A percentile compares a stretch with the other conserved stretches of the same genome.
Evolutionary conservation across 2,329 filamentous ascomycete species (phyloP).

Genomic region (Nigrospora oryzae): DNA sequence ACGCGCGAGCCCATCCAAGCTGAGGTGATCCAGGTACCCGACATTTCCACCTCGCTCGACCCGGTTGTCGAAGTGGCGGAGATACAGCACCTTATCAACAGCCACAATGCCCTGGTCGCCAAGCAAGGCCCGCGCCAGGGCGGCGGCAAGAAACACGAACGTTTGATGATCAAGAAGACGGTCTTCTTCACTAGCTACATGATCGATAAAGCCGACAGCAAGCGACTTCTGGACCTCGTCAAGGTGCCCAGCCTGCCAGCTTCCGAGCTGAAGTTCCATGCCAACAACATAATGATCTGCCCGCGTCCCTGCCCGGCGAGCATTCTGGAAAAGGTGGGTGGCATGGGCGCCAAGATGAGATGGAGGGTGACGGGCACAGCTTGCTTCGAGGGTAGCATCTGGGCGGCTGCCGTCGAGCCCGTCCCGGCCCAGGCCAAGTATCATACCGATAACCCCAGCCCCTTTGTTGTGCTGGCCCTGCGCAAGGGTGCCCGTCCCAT

Average conservation of each 20-base stretch:
- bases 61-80: slow-evolving; percentile 24
- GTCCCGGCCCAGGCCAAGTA: slow-evolving; percentile 57
- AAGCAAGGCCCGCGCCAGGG: slow-evolving; percentile 27
- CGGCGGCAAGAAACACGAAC: slow-evolving; percentile 21
- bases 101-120: slow-evolving; percentile 61
- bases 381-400: slow-evolving; percentile 70
- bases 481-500: slow-evolving; percentile 66
- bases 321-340: slow-evolving; percentile 77
- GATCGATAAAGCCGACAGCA: slow-evolving; percentile 62
- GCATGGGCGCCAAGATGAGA: slow-evolving; percentile 71
- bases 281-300: slow-evolving; percentile 86
- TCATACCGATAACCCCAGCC: slow-evolving; percentile 72
- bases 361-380: slow-evolving; percentile 79
- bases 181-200: slow-evolving; percentile 92
- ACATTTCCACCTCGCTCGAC: slow-evolving; percentile 50
- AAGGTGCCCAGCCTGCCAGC: slow-evolving; percentile 56
- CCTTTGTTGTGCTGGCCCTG: slow-evolving; percentile 76
- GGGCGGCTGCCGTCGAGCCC: slow-evolving; percentile 76
- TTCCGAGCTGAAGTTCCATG: slow-evolving; percentile 70
- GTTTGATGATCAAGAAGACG: slow-evolving; percentile 71
- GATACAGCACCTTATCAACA: slow-evolving; percentile 80
- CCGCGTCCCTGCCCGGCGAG: slow-evolving; percentile 63
- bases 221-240: slow-evolving; percentile 63
- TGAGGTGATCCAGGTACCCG: slow-evolving; percentile 81
- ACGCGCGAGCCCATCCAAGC: slow-evolving; percentile 59